These are phyloP conservation scores for Aureobasidium sp. DNA, from an alignment of 2,329 filamentous ascomycete genomes.

Conservation along the genomic window DNA sequence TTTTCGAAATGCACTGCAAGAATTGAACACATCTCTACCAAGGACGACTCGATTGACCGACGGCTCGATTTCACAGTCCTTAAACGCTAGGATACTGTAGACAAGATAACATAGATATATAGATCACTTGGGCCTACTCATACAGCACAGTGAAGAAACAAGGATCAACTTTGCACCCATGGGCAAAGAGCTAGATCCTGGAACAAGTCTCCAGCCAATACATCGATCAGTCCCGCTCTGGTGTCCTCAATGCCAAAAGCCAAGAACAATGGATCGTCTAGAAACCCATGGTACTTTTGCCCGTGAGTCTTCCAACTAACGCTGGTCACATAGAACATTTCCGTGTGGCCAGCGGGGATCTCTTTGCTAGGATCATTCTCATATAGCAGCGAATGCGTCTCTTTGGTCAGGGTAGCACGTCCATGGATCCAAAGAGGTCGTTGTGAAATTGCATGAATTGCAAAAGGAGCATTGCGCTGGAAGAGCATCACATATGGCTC, in stretches of 20 bases:
- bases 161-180: no score
- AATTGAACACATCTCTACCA: no score
- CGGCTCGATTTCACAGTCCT: no score
- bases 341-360: slow-evolving; percentile 27
- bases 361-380: slow-evolving; percentile 15
- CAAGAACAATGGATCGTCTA: slow-evolving; percentile 48
- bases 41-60: no score
- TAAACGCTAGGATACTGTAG: no score
- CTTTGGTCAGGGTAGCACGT: slow-evolving; percentile 27
- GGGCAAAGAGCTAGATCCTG: slow-evolving; percentile 25
- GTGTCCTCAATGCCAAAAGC: slow-evolving; percentile 50
- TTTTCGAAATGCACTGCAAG: no score
- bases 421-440: slow-evolving; percentile 51
- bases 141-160: no score
- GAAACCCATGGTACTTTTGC: slow-evolving; percentile 46
- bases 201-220: slow-evolving; percentile 43
- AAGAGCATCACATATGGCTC: slow-evolving; percentile 50
- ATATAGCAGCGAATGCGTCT: slow-evolving; percentile 12
- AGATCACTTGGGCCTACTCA: no score
- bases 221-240: slow-evolving; percentile 42
- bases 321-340: slow-evolving; percentile 52
- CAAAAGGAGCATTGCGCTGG: slow-evolving; percentile 40
- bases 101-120: no score
- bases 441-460: slow-evolving; percentile 40
- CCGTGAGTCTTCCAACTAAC: slow-evolving; percentile 46